Conservation (phyloP, 1,139 yeast genomes). For the Yamadazyma siamensis region DNA sequence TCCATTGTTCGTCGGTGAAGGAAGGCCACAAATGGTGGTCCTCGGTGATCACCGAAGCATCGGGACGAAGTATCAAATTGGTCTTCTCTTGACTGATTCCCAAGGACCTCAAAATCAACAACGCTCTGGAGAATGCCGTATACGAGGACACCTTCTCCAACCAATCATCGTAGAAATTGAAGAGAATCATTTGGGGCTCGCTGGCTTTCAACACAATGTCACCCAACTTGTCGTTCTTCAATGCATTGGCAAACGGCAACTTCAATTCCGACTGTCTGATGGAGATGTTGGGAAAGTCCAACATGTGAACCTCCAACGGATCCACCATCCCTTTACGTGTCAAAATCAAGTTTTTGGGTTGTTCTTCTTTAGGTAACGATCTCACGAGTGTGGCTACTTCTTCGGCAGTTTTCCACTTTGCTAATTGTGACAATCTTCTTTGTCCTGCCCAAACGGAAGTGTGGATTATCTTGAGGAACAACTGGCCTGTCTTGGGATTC, state of each 20-base stretch:
- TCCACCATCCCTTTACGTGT: conserved; percentile 90
- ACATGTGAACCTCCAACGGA: conserved; percentile 94
- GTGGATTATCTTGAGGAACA: conserved; percentile 85
- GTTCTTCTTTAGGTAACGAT: conserved; percentile 89
- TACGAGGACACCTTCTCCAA: conserved; percentile 74
- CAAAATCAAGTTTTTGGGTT: conserved; percentile 87
- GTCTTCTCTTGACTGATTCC: conserved; percentile 77
- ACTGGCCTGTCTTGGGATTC: conserved; percentile 87
- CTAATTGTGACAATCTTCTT: conserved; percentile 86
- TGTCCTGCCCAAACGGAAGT: conserved; percentile 98
- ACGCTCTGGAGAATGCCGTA: conserved; percentile 89
- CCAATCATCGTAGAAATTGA: conserved; percentile 96
- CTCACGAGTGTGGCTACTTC: conserved; percentile 91
- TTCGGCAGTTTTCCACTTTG: conserved; percentile 98
- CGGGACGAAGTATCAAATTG: conserved; percentile 73
- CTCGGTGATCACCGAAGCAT: conserved; percentile 62
- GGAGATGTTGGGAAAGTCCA: conserved; percentile 91
- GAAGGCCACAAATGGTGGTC: conserved; percentile 94
- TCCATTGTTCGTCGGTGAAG: conserved; percentile 86
- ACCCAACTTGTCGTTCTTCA: conserved; percentile 77
- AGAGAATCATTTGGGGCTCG: conserved; percentile 89
- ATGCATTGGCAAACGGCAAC: conserved; percentile 84
- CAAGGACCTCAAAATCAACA: conserved; percentile 75
- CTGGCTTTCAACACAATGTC: conserved; percentile 81
- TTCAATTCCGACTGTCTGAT: conserved; percentile 87